phyloP scores from a whole-genome alignment of 306 rosid species.

The Nissolia schottii region DNA sequence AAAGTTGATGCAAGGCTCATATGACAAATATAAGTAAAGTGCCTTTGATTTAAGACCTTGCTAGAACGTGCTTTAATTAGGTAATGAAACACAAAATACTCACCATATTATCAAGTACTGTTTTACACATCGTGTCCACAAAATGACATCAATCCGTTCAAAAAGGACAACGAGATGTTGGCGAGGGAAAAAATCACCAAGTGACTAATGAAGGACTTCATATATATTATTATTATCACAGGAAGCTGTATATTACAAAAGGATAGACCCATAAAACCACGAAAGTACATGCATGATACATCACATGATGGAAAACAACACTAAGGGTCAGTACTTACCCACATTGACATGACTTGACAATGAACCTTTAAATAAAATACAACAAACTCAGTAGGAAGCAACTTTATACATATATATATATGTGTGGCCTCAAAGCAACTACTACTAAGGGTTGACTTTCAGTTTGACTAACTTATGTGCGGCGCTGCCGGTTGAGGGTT shows the following conservation, averaged over 20 bases:
- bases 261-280: background rate
- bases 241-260: background rate
- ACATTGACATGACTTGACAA: no score
- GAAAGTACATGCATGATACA: constrained; percentile 6
- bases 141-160: background rate
- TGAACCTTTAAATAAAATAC: background rate
- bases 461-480: background rate
- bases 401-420: no score
- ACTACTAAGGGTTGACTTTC: constrained; percentile 15
- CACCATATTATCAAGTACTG: no score
- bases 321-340: constrained; percentile 12
- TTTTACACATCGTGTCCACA: no score
- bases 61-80: no score
- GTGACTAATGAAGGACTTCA: no score
- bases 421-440: constrained; percentile 19
- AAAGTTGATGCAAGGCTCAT: no score
- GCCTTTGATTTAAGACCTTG: no score
- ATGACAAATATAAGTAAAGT: no score
- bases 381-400: background rate
- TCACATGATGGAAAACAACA: background rate
- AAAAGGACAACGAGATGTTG: background rate
- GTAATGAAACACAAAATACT: no score
- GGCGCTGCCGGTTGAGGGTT: constrained; percentile 14
- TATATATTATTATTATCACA: background rate
- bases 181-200: no score